Evolutionary conservation across 768 basidiomycete genomes (phyloP), one percentile per base, ranked within the genome.

Genomic region (Termitomyces heimii): DNA sequence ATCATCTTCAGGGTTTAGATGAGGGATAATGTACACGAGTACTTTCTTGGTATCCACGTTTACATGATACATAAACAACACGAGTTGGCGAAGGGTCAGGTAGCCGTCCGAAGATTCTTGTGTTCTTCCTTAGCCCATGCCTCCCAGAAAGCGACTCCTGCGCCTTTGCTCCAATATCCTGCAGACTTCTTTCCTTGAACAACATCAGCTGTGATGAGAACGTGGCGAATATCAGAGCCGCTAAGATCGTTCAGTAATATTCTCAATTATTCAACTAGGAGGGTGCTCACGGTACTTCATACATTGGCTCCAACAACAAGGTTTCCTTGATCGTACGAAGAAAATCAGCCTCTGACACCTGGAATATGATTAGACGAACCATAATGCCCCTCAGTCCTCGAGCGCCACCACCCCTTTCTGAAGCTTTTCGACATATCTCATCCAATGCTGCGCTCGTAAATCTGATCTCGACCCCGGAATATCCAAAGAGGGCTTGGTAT

Each of bases 361-460:
- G 13, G 34, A 8, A 7, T 18, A 34, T 40, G 14, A 13, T 34
- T 48, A 54, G 24, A 66, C 76, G 60, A 48, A 88, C 91, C 88
- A 98, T 85, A 45, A 97, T 91, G 4, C 94, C 89, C 62, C 94
- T 78, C 61, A 98, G 72, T 12, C 94, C 93, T 68, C 95, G 77
- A 5, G 95, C 95, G 22, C 95, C 96, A 29, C 93, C 93, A 3
- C 94, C 94, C 59, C 92, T 78, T 63, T 86, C 84, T 9, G 80
- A 74, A 0, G 95, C 94, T 60, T 84, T 85, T 47, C 74, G 75
- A 65, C 93, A 97, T 54, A 98, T 86, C 61, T 87, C 91, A 58
- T 87, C 80, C 26, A 97, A 70, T 1, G 94, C 93, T 1, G 79
- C 78, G 57, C 81, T 83, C 12, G 95, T 94, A 67, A 98, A 97